Evolutionary conservation across 306 rosid genomes (phyloP).

Genomic region (Potentilla sterilis): DNA sequence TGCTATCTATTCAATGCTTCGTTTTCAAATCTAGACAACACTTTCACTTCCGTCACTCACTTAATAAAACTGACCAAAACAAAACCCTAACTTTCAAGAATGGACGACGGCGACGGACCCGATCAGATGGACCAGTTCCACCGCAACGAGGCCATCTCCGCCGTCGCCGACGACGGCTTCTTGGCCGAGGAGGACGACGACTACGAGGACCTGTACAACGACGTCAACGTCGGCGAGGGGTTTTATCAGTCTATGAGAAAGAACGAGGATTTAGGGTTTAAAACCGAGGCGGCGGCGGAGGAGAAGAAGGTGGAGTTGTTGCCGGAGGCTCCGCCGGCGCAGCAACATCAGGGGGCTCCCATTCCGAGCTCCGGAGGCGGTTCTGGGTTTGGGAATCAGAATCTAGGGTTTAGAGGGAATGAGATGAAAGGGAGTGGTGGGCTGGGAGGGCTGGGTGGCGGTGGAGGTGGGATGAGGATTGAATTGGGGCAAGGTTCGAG

Average conservation of each 20-base stretch:
- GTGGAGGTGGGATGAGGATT: constrained; percentile 73
- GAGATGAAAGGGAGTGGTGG: constrained; percentile 45
- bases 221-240: constrained; percentile 93
- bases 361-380: constrained; percentile 50
- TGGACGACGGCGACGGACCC: constrained; percentile 77
- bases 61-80: background rate
- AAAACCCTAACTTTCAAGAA: constrained; percentile 2
- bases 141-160: constrained; percentile 96
- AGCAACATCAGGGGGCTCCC: constrained; percentile 33
- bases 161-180: constrained; percentile 88
- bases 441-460: constrained; percentile 34
- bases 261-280: constrained; percentile 60
- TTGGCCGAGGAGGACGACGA: constrained; percentile 89
- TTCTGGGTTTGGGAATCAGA: constrained; percentile 50
- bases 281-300: constrained; percentile 40
- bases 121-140: constrained; percentile 91
- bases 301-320: constrained; percentile 50
- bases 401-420: constrained; percentile 65
- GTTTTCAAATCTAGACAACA: background rate
- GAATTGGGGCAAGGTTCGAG: constrained; percentile 61
- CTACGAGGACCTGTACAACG: constrained; percentile 94
- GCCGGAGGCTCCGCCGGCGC: constrained; percentile 16
- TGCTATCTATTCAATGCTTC: background rate
- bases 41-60: background rate
- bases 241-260: constrained; percentile 77